These are phyloP conservation scores for Sonneratia alba DNA, from an alignment of 345 rosid species.

Conservation along the genomic window DNA sequence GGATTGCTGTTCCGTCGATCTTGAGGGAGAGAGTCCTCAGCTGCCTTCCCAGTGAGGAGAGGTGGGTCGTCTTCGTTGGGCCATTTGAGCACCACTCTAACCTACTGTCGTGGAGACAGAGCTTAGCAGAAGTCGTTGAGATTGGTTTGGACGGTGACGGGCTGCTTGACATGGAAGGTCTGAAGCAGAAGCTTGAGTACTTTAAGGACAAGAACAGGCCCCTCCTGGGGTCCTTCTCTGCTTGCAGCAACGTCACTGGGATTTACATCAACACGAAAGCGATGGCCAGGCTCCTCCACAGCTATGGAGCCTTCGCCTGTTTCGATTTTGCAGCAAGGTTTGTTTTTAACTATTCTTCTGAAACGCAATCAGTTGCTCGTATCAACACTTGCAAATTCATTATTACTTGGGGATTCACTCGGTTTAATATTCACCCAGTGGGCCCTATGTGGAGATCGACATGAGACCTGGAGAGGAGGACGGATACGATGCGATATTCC, in stretches of 20 bases:
- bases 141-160: slow-evolving; percentile 34
- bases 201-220: slow-evolving; percentile 28
- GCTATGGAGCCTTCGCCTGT: slow-evolving; percentile 39
- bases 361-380: not conserved
- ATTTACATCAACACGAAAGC: slow-evolving; percentile 30
- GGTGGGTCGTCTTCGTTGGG: slow-evolving; percentile 52
- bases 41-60: slow-evolving; percentile 28
- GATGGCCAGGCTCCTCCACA: slow-evolving; percentile 42
- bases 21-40: slow-evolving; percentile 23
- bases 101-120: slow-evolving; percentile 56
- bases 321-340: slow-evolving; percentile 65
- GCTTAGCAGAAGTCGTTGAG: slow-evolving; percentile 48
- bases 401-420: not conserved
- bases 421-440: slow-evolving; percentile 16
- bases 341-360: not conserved
- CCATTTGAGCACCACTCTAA: slow-evolving; percentile 65
- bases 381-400: not conserved
- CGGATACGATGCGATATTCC: slow-evolving; percentile 48
- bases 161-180: slow-evolving; percentile 22
- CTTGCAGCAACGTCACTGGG: slow-evolving; percentile 57
- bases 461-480: slow-evolving; percentile 43
- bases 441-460: slow-evolving; percentile 42
- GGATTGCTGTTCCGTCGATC: slow-evolving; percentile 36
- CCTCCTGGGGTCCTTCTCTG: slow-evolving; percentile 48
- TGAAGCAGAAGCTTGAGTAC: slow-evolving; percentile 20